Base-by-base conservation (phyloP, 805 yeast species). In the Cyberlindnera mrakii region DNA sequence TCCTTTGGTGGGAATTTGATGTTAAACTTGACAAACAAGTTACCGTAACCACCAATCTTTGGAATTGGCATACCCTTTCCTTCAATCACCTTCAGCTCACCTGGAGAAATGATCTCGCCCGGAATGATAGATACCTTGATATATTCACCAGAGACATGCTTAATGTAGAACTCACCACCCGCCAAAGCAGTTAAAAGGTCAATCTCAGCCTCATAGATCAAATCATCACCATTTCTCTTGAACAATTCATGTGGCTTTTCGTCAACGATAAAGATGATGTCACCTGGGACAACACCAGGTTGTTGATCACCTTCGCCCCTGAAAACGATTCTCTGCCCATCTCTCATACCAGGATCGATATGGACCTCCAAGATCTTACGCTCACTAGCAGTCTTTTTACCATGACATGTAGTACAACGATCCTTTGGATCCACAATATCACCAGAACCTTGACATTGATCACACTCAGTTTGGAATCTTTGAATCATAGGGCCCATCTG, bases 401-500 rank as follows among this genome's bases (percentile, higher is more conserved):
- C 99, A 51, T 70, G 71, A 77, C 99, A 93, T 23, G 67, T 60
- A 56, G 78, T 78, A 80, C 99, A 93, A 60, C 89, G 78, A 69
- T 88, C 96, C 71, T 84, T 84, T 42, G 90, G 75, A 64, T 84
- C 80, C 61, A 89, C 77, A 51, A 83, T 84, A 65, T 85, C 91
- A 64, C 99, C 99, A 47, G 83, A 74, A 63, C 98, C 99, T 53
- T 79, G 70, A 80, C 99, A 93, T 46, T 68, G 82, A 55, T 85
- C 91, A 84, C 99, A 93, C 42, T 80, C 81, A 37, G 95, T 80
- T 72, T 93, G 98, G 80, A 86, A 86, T 75, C 96, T 85, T 74
- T 93, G 99, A 60, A 93, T 85, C 90, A 93, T 88, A 53, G 96
- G 96, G 57, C 99, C 99, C 96, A 93, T 90, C 70, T 93, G 98